Percentiles rank a stretch among this genome's conserved stretches.
Conservation (phyloP, 306 rosid genomes). For the Casuarina glauca region DNA sequence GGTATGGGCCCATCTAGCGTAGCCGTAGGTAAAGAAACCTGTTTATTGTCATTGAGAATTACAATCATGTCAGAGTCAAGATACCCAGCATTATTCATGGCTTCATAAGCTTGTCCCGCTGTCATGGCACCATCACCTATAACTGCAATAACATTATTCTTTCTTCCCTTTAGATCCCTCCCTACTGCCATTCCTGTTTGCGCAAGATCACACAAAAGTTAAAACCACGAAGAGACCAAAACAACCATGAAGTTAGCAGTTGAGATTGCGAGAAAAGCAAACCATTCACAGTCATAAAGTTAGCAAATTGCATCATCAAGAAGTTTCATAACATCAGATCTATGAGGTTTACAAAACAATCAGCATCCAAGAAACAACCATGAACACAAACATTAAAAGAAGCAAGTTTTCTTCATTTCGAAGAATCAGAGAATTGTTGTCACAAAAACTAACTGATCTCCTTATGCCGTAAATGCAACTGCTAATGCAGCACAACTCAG, state of each 20-base stretch:
- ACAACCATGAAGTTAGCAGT: no score
- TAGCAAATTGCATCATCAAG: constrained; percentile 3
- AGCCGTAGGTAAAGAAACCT: constrained; percentile 94
- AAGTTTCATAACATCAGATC: not conserved
- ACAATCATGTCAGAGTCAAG: constrained; percentile 98
- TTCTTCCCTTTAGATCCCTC: constrained; percentile 81
- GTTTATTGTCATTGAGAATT: constrained; percentile 94
- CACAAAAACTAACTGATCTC: not conserved
- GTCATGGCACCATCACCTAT: constrained; percentile 99
- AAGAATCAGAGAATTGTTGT: not conserved
- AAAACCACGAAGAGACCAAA: constrained; percentile 26
- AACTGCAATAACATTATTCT: constrained; percentile 76
- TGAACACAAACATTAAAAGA: not conserved
- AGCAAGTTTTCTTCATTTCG: constrained; percentile 2
- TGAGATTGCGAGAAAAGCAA: not conserved
- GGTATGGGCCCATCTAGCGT: constrained; percentile 86
- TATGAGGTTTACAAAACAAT: not conserved
- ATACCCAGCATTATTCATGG: constrained; percentile 98
- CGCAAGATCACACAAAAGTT: constrained; percentile 25
- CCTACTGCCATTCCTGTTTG: constrained; percentile 95
- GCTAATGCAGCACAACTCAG: not conserved
- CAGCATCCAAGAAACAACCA: not conserved
- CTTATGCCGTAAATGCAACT: not conserved
- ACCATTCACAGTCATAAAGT: not conserved
- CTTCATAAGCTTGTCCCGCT: constrained; percentile 99